These are phyloP conservation scores for Neurospora sp. DNA, from an alignment of 495 filamentous ascomycete genomes.

Conservation along the genomic window DNA sequence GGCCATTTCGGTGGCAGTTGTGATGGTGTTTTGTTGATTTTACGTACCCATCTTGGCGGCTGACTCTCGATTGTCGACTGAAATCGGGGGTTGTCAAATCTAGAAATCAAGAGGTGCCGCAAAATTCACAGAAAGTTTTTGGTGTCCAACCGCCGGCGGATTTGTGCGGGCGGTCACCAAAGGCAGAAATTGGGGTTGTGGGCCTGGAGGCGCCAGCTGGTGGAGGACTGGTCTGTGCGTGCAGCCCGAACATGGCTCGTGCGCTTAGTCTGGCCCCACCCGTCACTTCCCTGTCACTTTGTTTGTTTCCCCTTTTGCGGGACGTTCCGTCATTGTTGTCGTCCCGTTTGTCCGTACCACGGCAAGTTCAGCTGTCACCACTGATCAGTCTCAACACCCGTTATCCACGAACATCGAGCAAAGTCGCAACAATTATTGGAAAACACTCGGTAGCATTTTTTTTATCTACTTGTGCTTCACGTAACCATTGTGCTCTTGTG, in stretches of 20 bases:
- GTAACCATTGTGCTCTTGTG: not conserved
- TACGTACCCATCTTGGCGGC: conserved; percentile 44
- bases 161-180: conserved; percentile 3
- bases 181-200: not conserved
- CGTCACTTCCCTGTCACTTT: not conserved
- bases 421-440: not conserved
- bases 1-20: conserved; percentile 4
- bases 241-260: not conserved
- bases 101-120: conserved; percentile 9
- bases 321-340: not conserved
- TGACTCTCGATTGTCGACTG: conserved; percentile 29
- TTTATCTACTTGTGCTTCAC: not conserved
- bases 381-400: not conserved
- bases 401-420: not conserved
- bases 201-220: not conserved
- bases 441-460: not conserved
- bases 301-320: not conserved
- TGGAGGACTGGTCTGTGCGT: not conserved
- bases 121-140: conserved; percentile 9
- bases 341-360: not conserved
- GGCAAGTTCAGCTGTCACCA: not conserved
- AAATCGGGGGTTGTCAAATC: conserved; percentile 28
- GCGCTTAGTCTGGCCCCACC: not conserved
- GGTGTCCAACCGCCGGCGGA: not conserved
- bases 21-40: conserved; percentile 6